Evolutionary conservation across 2,329 filamentous ascomycete genomes (phyloP), one percentile per base, ranked within the genome.

Genomic region (Fusarium torulosum): DNA sequence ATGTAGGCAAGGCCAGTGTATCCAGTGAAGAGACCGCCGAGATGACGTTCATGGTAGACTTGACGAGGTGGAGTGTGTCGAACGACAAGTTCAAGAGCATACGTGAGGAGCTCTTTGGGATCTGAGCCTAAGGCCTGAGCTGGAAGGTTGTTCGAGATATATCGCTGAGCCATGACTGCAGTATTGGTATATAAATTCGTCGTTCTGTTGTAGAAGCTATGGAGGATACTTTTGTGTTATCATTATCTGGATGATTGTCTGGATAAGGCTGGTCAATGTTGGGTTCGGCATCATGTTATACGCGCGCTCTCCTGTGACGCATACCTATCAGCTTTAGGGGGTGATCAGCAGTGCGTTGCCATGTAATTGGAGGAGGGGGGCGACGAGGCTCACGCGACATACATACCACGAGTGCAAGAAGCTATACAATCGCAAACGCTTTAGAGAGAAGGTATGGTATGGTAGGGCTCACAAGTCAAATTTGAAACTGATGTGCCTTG

Each of bases 1-100:
- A 88, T 78, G 63, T 86, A 85, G 6, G 85, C 83, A n/a, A 87
- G 76, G 15, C 84, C 84, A 3, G 85, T 87, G 17, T 85, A 85
- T 2, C 86, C 86, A 3, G 76, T 78, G 69, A 83, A 85, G 14
- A 88, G 72, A 1, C 86, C 86, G n/a, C 80, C 77, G 14, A 83
- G 74, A 15, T 75, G 64, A 13, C 73, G 72, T 14, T 71, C 71
- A 8, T 73, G 59, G 54, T 83, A 82, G 4, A 70, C 60, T 15
- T 74, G 63, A 20, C 75, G 75, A 0, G 81, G 81, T 3, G 80
- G 80, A 19, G 75, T 76, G 44, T 70, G 73, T 50, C 70, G 65
- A 45, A 83, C 63, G 38, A 82, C 75, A 21, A 78, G 74, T 31
- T 80, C 75, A 20, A 83, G 72, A 3, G 79, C 75, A 20, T 74